These are phyloP conservation scores for Cryptococcus floricola DNA, from an alignment of 1,284 basidiomycete species.

Conservation along the genomic window DNA sequence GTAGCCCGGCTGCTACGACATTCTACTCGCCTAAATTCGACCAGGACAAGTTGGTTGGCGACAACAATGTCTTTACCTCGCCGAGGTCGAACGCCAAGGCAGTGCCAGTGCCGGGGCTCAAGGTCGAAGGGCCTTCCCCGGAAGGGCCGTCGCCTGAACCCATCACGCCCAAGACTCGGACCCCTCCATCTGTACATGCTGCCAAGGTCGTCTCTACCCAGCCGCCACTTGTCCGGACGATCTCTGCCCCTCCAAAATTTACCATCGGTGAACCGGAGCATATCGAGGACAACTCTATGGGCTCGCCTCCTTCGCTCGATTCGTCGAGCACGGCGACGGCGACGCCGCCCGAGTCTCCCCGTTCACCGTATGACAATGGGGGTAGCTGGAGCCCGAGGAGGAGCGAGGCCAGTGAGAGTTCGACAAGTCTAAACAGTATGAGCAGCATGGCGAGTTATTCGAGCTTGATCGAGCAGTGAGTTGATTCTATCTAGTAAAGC, in stretches of 20 bases:
- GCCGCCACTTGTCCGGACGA: conserved; percentile 4
- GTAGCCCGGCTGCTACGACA: conserved; percentile 31
- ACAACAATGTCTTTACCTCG: conserved; percentile 18
- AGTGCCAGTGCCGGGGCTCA: conserved; percentile 14
- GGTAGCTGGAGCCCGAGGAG: conserved; percentile 28
- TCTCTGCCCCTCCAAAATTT: conserved; percentile 18
- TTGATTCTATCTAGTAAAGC: neutral
- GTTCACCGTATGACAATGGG: conserved; percentile 33
- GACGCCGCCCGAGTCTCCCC: conserved; percentile 33
- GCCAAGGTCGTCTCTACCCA: conserved; percentile 3
- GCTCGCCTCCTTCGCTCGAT: conserved; percentile 32
- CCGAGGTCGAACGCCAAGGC: conserved; percentile 3
- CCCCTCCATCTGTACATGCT: conserved; percentile 5
- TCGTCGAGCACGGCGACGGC: conserved; percentile 21
- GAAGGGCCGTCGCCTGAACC: conserved; percentile 6
- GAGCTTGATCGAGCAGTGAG: conserved; percentile 48
- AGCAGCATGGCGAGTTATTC: conserved; percentile 38
- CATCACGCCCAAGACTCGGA: neutral
- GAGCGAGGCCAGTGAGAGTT: conserved; percentile 13
- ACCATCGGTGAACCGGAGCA: conserved; percentile 10
- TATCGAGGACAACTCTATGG: conserved; percentile 9
- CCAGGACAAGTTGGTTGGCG: neutral
- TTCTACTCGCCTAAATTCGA: conserved; percentile 42
- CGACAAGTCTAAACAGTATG: conserved; percentile 6
- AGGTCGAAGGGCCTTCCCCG: conserved; percentile 29